A percentile compares a stretch with the other conserved stretches of the same genome.
phyloP scores from a whole-genome alignment of 345 rosid genomes.

The Citrus maxima region DNA sequence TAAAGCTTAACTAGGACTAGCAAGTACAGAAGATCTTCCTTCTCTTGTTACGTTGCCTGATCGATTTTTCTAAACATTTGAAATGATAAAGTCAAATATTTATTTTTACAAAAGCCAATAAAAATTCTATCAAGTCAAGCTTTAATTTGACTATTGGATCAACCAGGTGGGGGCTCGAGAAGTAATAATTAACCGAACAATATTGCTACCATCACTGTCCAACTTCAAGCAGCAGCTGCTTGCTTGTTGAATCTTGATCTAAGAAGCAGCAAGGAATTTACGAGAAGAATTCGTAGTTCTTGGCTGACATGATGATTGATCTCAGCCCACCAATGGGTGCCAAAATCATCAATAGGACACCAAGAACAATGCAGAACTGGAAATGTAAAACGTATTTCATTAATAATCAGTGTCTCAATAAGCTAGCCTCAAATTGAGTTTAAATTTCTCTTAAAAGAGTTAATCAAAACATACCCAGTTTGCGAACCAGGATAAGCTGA shows the following conservation, averaged over 20 bases:
- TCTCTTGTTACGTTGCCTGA: no score
- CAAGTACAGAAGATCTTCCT: no score
- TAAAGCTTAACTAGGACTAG: no score
- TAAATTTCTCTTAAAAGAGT: neutral
- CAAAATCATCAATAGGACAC: constrained; percentile 43
- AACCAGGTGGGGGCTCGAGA: neutral
- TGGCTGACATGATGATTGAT: constrained; percentile 49
- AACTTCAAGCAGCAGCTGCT: neutral
- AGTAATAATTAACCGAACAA: neutral
- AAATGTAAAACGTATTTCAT: neutral
- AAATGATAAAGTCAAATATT: no score
- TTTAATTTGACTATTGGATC: no score
- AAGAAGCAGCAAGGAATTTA: constrained; percentile 11
- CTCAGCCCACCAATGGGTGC: constrained; percentile 76
- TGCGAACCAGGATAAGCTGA: constrained; percentile 51
- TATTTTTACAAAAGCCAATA: no score
- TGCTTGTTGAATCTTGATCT: neutral
- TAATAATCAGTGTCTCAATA: neutral
- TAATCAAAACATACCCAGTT: constrained; percentile 61
- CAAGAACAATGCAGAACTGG: constrained; percentile 67
- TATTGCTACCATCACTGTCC: neutral
- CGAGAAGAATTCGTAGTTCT: constrained; percentile 53
- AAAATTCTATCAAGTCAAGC: no score
- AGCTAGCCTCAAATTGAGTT: neutral
- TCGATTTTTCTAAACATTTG: no score